Evolutionary conservation across 2,329 filamentous ascomycete species (phyloP).

Genomic region (Setomelanomma holmii): DNA sequence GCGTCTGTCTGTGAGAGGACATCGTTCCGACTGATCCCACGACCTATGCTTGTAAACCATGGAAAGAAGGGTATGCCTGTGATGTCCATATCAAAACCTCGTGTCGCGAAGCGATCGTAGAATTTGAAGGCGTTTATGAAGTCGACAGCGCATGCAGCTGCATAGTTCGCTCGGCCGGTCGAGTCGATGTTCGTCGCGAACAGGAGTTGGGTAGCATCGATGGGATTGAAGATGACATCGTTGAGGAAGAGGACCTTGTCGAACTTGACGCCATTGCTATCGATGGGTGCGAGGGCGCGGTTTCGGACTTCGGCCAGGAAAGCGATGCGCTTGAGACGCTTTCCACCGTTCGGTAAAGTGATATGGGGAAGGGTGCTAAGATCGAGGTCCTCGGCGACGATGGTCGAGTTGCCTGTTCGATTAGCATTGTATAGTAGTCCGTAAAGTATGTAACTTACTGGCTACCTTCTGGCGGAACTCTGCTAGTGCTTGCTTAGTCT

Average conservation of each 20-base stretch:
- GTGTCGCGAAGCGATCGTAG: slow-evolving; percentile 77
- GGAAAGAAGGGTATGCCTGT: slow-evolving; percentile 72
- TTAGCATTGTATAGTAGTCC: slow-evolving; percentile 13
- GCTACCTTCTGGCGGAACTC: slow-evolving; percentile 59
- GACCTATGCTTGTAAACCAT: slow-evolving; percentile 65
- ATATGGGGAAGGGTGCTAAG: slow-evolving; percentile 65
- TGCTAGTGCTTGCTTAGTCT: slow-evolving; percentile 62
- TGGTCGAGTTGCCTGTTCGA: slow-evolving; percentile 50
- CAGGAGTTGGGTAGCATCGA: slow-evolving; percentile 66
- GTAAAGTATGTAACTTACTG: slow-evolving; percentile 41
- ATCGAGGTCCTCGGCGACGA: slow-evolving; percentile 68
- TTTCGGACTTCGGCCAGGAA: slow-evolving; percentile 78
- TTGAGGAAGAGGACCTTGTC: slow-evolving; percentile 69
- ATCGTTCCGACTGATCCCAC: slow-evolving; percentile 64
- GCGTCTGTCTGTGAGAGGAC: slow-evolving; percentile 68
- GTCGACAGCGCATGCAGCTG: slow-evolving; percentile 74
- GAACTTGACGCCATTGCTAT: slow-evolving; percentile 62
- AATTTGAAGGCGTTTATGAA: slow-evolving; percentile 72
- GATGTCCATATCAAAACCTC: slow-evolving; percentile 70
- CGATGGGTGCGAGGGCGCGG: slow-evolving; percentile 69
- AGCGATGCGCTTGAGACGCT: slow-evolving; percentile 73
- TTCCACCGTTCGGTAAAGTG: slow-evolving; percentile 66
- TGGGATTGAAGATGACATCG: slow-evolving; percentile 69
- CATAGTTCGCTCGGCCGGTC: slow-evolving; percentile 63
- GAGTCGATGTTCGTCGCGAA: slow-evolving; percentile 67